Evolutionary conservation across 208 protist genomes (phyloP).

Genomic region (Naegleria gruberi): DNA sequence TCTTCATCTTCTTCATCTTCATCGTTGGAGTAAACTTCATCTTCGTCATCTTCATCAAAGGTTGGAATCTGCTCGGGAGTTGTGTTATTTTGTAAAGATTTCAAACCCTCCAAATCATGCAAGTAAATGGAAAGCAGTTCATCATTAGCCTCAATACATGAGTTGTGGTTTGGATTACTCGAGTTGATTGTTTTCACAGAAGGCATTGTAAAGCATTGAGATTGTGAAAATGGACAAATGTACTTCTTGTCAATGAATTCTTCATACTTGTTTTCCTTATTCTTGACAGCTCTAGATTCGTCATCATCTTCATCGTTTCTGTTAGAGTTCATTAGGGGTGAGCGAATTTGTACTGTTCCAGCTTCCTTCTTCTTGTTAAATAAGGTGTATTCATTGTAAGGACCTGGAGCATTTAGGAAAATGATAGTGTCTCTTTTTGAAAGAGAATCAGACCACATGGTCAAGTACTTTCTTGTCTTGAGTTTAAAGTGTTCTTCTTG

Average conservation of each 20-base stretch:
- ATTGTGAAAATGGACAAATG: background rate
- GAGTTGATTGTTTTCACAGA: background rate
- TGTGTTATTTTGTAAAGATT: background rate
- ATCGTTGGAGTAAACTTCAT: background rate
- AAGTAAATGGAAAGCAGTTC: background rate
- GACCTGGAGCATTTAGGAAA: background rate
- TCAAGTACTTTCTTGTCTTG: background rate
- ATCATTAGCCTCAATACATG: background rate
- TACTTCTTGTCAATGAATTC: background rate
- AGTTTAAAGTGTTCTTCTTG: conserved; percentile 16
- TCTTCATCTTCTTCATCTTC: background rate
- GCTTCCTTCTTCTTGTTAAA: background rate
- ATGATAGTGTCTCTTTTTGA: background rate
- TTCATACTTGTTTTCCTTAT: background rate
- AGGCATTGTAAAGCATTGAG: background rate
- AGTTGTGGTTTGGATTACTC: background rate
- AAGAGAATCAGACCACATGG: background rate
- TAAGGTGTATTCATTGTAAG: background rate
- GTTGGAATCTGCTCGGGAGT: background rate
- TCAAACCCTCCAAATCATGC: background rate
- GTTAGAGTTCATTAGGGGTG: no score
- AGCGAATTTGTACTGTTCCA: no score
- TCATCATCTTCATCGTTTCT: background rate
- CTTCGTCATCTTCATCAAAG: background rate
- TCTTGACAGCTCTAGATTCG: background rate